A percentile compares a stretch with the other conserved stretches of the same genome.
These are phyloP conservation scores for Mycoemilia scoparia DNA, from an alignment of 192 early-diverging fungal species.

Conservation along the genomic window DNA sequence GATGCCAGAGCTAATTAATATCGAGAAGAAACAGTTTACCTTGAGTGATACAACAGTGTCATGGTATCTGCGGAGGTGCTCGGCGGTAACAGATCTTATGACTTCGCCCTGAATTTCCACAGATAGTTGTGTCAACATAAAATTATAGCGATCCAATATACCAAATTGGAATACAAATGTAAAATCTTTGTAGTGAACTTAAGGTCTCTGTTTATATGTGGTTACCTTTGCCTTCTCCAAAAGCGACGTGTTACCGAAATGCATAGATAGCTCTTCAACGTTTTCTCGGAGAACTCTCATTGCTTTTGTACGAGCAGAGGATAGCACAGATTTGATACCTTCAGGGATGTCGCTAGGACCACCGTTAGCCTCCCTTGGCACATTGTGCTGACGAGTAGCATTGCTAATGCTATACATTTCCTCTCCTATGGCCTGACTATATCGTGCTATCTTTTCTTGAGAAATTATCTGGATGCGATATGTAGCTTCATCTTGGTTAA, in stretches of 20 bases:
- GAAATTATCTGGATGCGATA: slow-evolving; percentile 26
- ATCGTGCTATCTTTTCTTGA: slow-evolving; percentile 26
- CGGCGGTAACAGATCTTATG: slow-evolving; percentile 24
- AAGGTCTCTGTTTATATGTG: no score
- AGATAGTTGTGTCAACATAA: no score
- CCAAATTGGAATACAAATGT: no score
- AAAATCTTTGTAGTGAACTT: no score
- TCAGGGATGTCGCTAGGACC: no score
- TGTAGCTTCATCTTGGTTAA: slow-evolving; percentile 23
- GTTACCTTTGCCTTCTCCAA: slow-evolving; percentile 25
- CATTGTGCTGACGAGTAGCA: slow-evolving; percentile 13
- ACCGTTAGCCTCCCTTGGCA: slow-evolving; percentile 15
- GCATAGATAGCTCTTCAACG: slow-evolving; percentile 28
- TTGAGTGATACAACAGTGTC: slow-evolving; percentile 30
- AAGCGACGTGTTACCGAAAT: slow-evolving; percentile 21
- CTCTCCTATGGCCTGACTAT: slow-evolving; percentile 30
- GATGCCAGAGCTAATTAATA: no score
- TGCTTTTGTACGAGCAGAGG: slow-evolving; percentile 10
- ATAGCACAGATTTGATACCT: slow-evolving; percentile 19
- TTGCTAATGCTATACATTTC: slow-evolving; percentile 25
- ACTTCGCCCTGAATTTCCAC: slow-evolving; percentile 32
- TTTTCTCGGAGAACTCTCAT: slow-evolving; percentile 17
- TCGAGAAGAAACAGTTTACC: no score
- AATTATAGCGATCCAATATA: no score
- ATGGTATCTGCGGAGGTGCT: slow-evolving; percentile 26